Percentiles rank a stretch among this genome's conserved stretches.
Evolutionary conservation across 306 rosid species (phyloP).

Genomic region (Hippophae rhamnoides): DNA sequence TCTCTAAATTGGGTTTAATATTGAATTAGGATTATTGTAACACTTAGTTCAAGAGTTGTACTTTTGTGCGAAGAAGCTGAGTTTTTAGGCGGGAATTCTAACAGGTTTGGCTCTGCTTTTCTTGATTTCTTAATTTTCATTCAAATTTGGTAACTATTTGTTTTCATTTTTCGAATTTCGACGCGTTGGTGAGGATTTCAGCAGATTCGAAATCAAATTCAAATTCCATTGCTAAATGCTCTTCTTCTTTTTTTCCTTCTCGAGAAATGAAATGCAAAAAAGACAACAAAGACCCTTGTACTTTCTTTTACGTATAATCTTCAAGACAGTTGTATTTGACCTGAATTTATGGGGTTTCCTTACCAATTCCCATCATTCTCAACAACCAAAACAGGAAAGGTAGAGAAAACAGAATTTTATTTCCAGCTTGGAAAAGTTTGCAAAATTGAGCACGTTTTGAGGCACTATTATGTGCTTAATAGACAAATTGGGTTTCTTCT

Average conservation of each 20-base stretch:
- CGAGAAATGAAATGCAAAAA: constrained; percentile 1
- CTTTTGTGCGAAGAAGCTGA: not conserved
- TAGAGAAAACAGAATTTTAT: too few relatives aligned
- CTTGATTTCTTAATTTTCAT: not conserved
- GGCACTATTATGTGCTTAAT: too few relatives aligned
- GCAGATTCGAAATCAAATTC: not conserved
- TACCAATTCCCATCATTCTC: too few relatives aligned
- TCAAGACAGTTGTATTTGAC: too few relatives aligned
- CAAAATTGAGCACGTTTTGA: too few relatives aligned
- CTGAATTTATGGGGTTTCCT: too few relatives aligned
- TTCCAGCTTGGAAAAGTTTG: too few relatives aligned
- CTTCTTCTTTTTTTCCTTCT: constrained; percentile 6
- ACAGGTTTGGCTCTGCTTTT: constrained; percentile 19
- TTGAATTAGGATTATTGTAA: constrained; percentile 15
- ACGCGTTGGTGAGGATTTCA: not conserved
- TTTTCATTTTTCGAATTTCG: not conserved
- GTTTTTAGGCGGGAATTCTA: not conserved
- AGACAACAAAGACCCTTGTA: not conserved
- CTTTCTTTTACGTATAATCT: not conserved
- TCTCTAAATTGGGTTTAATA: not conserved
- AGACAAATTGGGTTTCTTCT: too few relatives aligned
- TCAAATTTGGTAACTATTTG: not conserved
- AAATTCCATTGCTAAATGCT: not conserved
- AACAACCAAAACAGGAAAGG: too few relatives aligned
- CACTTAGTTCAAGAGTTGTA: not conserved